These are phyloP conservation scores for Irpex sp. DNA, from an alignment of 1,284 basidiomycete species.

Conservation along the genomic window DNA sequence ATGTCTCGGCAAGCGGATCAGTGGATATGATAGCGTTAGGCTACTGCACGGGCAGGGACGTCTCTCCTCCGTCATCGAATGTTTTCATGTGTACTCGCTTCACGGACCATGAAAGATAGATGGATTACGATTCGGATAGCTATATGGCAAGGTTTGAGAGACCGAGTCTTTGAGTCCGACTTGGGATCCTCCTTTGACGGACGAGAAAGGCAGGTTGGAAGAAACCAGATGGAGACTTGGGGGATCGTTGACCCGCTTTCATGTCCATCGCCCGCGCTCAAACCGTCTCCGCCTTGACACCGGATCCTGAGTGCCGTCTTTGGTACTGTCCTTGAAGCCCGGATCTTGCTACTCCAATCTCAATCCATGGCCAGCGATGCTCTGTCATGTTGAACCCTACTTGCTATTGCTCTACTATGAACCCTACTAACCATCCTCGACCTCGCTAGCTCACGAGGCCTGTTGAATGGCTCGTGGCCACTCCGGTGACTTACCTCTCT, in stretches of 20 bases:
- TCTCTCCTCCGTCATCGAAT: background rate
- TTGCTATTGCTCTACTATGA: background rate
- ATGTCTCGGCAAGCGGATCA: constrained; percentile 1
- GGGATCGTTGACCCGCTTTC: background rate
- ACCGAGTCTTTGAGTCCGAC: background rate
- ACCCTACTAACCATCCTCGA: background rate
- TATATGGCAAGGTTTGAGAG: background rate
- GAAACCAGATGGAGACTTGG: constrained; percentile 5
- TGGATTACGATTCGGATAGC: too few relatives aligned
- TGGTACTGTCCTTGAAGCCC: constrained; percentile 5
- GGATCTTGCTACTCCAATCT: constrained; percentile 13
- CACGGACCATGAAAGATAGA: background rate
- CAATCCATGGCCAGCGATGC: background rate
- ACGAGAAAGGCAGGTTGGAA: constrained; percentile 17
- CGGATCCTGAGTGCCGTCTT: constrained; percentile 14
- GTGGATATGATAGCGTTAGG: background rate
- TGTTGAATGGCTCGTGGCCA: too few relatives aligned
- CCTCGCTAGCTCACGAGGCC: background rate
- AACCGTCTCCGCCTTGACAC: constrained; percentile 3
- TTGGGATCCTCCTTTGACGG: constrained; percentile 3
- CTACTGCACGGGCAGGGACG: background rate
- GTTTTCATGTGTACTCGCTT: background rate
- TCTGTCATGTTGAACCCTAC: background rate
- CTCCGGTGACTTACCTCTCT: background rate
- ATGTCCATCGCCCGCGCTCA: background rate